Conservation (phyloP, 2,329 filamentous ascomycete genomes). For the Zelopaecilomyces penicillatus region DNA sequence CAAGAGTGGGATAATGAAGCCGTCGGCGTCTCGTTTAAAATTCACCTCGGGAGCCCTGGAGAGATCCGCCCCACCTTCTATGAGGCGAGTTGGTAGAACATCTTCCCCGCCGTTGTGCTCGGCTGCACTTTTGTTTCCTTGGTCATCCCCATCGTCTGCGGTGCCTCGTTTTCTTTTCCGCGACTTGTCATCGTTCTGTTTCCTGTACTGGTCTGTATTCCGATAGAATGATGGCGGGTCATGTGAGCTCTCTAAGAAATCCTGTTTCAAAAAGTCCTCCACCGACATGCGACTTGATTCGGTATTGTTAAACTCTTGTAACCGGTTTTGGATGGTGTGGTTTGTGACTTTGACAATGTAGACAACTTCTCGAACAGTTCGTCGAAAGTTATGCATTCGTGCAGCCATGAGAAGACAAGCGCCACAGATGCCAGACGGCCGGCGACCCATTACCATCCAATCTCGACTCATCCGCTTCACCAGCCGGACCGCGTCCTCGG, state of each 20-base stretch:
- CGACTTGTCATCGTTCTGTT: slow-evolving; percentile 41
- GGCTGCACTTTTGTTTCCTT: neutral
- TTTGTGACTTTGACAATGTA: slow-evolving; percentile 97
- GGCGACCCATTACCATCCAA: slow-evolving; percentile 93
- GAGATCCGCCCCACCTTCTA: slow-evolving; percentile 26
- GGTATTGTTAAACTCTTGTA: slow-evolving; percentile 86
- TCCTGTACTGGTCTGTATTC: slow-evolving; percentile 51
- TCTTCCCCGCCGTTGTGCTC: neutral
- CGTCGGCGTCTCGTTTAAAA: slow-evolving; percentile 53
- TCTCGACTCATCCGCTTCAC: slow-evolving; percentile 90
- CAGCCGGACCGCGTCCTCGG: slow-evolving; percentile 78
- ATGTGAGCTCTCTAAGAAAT: slow-evolving; percentile 62
- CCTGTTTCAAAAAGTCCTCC: slow-evolving; percentile 68
- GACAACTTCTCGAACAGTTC: slow-evolving; percentile 89
- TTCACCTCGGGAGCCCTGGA: slow-evolving; percentile 26
- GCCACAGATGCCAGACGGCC: slow-evolving; percentile 88
- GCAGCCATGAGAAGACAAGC: slow-evolving; percentile 91
- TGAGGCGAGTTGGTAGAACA: slow-evolving; percentile 9
- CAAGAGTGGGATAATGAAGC: slow-evolving; percentile 54
- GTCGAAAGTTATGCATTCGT: slow-evolving; percentile 95
- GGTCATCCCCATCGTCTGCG: slow-evolving; percentile 14
- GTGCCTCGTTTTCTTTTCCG: slow-evolving; percentile 36
- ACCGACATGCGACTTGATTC: slow-evolving; percentile 79
- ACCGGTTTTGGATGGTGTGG: slow-evolving; percentile 80
- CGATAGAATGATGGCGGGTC: slow-evolving; percentile 80